A percentile compares a stretch with the other conserved stretches of the same genome.
Conservation (phyloP, 306 rosid genomes). For the Sicyos edulis region DNA sequence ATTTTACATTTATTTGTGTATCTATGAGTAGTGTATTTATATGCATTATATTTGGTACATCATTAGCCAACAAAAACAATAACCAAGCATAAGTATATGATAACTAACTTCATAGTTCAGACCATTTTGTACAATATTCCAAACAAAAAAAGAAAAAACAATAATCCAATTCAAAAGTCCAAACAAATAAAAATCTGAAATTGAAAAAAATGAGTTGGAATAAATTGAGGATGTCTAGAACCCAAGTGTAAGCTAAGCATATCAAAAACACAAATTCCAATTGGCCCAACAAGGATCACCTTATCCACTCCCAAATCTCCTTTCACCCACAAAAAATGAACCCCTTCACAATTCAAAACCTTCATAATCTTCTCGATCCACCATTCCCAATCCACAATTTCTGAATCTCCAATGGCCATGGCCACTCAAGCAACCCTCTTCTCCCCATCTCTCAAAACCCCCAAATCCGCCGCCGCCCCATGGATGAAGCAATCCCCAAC, state of each 20-base stretch:
- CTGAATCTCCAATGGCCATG: slow-evolving; percentile 49
- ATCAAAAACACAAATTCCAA: slow-evolving; percentile 42
- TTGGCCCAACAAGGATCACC: slow-evolving; percentile 51
- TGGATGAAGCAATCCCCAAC: slow-evolving; percentile 47
- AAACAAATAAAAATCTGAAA: too few species aligned
- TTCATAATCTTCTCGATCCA: background rate
- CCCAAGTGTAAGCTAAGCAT: slow-evolving; percentile 19
- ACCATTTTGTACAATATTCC: too few species aligned
- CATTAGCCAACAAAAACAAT: too few species aligned
- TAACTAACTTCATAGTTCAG: too few species aligned
- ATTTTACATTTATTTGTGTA: too few species aligned
- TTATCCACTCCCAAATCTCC: slow-evolving; percentile 43
- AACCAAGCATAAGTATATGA: too few species aligned
- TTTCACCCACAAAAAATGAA: slow-evolving; percentile 21
- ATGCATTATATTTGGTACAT: too few species aligned
- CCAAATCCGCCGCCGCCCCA: slow-evolving; percentile 26
- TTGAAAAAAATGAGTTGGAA: too few species aligned
- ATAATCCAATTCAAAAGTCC: too few species aligned
- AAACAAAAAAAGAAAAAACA: too few species aligned
- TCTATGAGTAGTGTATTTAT: too few species aligned
- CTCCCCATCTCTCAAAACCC: slow-evolving; percentile 42
- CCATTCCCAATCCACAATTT: background rate
- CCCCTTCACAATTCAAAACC: background rate
- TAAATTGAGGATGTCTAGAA: too few species aligned
- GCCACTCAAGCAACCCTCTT: slow-evolving; percentile 84